These are phyloP conservation scores for Oehlia diaphana DNA, from an alignment of 192 early-diverging fungal genomes.

Conservation along the genomic window DNA sequence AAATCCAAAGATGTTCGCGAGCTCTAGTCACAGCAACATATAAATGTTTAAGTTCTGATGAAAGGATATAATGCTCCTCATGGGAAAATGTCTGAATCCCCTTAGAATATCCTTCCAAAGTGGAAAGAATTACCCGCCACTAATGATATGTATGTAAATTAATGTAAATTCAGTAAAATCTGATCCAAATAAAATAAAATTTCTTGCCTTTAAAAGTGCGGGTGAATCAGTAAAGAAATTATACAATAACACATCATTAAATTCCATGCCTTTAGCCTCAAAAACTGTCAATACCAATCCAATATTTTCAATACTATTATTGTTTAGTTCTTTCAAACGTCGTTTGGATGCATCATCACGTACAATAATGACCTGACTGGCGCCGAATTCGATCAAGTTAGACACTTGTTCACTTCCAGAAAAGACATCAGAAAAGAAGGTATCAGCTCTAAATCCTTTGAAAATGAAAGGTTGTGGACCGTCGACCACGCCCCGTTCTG, in stretches of 20 bases:
- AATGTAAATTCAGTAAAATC: too few species aligned
- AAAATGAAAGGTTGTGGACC: conserved; percentile 12
- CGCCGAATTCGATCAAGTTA: not conserved
- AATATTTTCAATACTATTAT: not conserved
- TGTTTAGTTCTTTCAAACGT: not conserved
- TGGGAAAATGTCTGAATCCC: conserved; percentile 17
- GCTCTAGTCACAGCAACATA: conserved; percentile 30
- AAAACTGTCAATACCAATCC: conserved; percentile 17
- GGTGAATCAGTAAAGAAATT: conserved; percentile 21
- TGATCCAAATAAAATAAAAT: not conserved
- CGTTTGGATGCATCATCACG: conserved; percentile 8
- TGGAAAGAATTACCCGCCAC: conserved; percentile 19
- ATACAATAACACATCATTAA: conserved; percentile 21
- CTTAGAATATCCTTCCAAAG: not conserved
- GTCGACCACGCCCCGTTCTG: not conserved
- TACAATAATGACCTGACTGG: conserved; percentile 19
- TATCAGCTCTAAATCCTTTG: not conserved
- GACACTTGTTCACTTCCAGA: not conserved
- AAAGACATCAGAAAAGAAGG: not conserved
- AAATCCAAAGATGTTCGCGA: conserved; percentile 19
- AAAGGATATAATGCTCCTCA: conserved; percentile 25
- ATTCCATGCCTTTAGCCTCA: conserved; percentile 21
- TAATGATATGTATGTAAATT: not conserved
- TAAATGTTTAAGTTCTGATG: conserved; percentile 24
- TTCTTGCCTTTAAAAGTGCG: not conserved